phyloP scores from a whole-genome alignment of 2,329 filamentous ascomycete genomes.

The Biscogniauxia mediterranea region DNA sequence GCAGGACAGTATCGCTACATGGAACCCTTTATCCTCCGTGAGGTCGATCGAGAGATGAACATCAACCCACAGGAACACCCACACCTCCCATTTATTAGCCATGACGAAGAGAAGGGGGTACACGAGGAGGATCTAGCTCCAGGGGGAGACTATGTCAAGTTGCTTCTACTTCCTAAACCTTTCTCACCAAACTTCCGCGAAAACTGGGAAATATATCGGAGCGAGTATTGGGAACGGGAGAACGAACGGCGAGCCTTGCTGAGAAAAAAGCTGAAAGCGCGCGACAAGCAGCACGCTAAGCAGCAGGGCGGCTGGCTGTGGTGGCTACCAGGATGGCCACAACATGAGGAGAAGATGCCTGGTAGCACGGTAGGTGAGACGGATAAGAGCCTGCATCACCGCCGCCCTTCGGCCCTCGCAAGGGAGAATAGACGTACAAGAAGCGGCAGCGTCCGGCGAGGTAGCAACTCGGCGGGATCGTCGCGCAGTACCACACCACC shows the following conservation, averaged over 20 bases:
- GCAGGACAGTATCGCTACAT: constrained; percentile 74
- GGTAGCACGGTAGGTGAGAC: constrained; percentile 13
- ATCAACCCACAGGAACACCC: constrained; percentile 43
- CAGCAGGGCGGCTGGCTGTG: constrained; percentile 73
- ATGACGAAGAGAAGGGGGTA: constrained; percentile 61
- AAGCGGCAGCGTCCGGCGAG: constrained; percentile 51
- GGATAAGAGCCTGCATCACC: constrained; percentile 41
- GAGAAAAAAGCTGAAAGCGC: constrained; percentile 65
- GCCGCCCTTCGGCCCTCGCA: constrained; percentile 40
- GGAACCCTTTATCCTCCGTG: constrained; percentile 60
- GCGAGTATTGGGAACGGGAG: constrained; percentile 95
- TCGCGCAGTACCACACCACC: constrained; percentile 50
- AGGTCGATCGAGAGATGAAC: constrained; percentile 59
- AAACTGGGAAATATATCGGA: constrained; percentile 93
- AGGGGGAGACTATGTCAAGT: constrained; percentile 87
- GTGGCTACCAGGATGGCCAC: constrained; percentile 75
- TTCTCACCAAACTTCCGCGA: constrained; percentile 94
- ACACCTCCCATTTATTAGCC: constrained; percentile 37
- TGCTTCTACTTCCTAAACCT: constrained; percentile 87
- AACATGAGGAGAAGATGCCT: constrained; percentile 29
- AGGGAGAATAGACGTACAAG: constrained; percentile 49
- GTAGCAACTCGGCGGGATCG: constrained; percentile 49
- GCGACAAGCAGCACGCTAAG: constrained; percentile 66
- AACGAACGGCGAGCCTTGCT: constrained; percentile 82
- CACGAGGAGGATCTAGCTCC: constrained; percentile 88